Evolutionary conservation across 805 yeast genomes (phyloP), one percentile per base, ranked within the genome.

Genomic region (Pichia rugopelliculosa): DNA sequence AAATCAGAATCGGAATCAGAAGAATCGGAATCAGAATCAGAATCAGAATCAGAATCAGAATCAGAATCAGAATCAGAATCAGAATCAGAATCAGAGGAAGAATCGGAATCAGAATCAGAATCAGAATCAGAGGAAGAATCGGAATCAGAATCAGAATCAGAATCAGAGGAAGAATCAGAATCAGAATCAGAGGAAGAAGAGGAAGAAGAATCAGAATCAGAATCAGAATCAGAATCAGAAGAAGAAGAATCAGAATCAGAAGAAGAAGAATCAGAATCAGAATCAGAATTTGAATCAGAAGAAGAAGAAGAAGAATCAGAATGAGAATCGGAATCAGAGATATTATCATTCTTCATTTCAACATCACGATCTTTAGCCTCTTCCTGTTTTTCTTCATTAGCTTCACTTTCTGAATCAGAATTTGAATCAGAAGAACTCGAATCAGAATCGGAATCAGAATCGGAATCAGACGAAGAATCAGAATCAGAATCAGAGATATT

Each of bases 141-240:
- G 3, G 43, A 37, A 21, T 42, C 36, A 15, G 43, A 39, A 21
- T n/a, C 6, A 25, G 59, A 53, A 17, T 50, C 55, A 7, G 55
- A 39, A 10, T 47, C 48, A 8, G 42, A 36, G 12, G 42, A 39
- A 2, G 42, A 15, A 21, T 41, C 40, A 17, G 33, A 44, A 41
- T 48, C 54, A 27, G 54, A 52, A 7, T 34, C 40, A 25, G 48
- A 53, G 42, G 46, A 49, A 25, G 56, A 50, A 33, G 52, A 60
- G n/a, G 55, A 45, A 43, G 53, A 60, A 7, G 51, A 49, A 41
- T 51, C 55, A 38, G 55, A 52, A 46, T 59, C 53, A 17, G 50
- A 60, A 11, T 44, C 52, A 42, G 53, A 51, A 38, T 47, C 55
- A n/a, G 56, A 53, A 12, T 41, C 43, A 24, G 49, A 44, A 11